phyloP scores from a whole-genome alignment of 805 yeast species.

The Candida oleophila region DNA sequence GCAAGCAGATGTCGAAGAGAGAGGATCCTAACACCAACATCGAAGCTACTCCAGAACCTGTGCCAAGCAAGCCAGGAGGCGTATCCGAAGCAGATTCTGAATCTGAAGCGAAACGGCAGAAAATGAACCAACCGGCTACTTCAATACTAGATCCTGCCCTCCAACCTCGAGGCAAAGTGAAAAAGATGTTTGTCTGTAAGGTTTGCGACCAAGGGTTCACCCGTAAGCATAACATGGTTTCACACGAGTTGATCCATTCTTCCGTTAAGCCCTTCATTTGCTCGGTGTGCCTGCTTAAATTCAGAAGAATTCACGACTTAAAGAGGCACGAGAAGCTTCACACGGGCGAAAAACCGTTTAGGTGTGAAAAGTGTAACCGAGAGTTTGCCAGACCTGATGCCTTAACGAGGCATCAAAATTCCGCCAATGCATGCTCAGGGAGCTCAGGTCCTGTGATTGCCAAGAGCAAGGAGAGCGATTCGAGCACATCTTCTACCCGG shows the following conservation, averaged over 20 bases:
- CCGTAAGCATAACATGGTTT: conserved; percentile 70
- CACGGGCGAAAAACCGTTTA: conserved; percentile 70
- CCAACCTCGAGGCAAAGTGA: not conserved
- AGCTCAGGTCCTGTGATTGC: not conserved
- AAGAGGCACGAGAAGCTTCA: conserved; percentile 75
- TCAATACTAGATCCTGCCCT: no score
- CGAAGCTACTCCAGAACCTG: no score
- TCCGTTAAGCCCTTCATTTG: conserved; percentile 64
- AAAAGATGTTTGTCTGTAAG: conserved; percentile 47
- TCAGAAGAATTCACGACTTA: conserved; percentile 73
- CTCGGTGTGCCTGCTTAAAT: conserved; percentile 55
- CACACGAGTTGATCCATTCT: conserved; percentile 70
- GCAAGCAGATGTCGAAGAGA: no score
- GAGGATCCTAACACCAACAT: no score
- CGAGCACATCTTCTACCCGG: not conserved
- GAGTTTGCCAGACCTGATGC: conserved; percentile 78
- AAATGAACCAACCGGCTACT: no score
- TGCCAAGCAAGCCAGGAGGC: no score
- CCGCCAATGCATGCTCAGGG: conserved; percentile 35
- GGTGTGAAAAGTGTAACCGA: conserved; percentile 60
- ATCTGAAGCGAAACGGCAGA: no score
- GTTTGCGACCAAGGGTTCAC: conserved; percentile 66
- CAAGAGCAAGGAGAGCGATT: not conserved
- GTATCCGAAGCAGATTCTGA: no score
- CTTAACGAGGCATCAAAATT: conserved; percentile 61